Percentiles rank a stretch among this genome's conserved stretches.
phyloP scores from a whole-genome alignment of 805 yeast genomes.

The Cyberlindnera petersonii region DNA sequence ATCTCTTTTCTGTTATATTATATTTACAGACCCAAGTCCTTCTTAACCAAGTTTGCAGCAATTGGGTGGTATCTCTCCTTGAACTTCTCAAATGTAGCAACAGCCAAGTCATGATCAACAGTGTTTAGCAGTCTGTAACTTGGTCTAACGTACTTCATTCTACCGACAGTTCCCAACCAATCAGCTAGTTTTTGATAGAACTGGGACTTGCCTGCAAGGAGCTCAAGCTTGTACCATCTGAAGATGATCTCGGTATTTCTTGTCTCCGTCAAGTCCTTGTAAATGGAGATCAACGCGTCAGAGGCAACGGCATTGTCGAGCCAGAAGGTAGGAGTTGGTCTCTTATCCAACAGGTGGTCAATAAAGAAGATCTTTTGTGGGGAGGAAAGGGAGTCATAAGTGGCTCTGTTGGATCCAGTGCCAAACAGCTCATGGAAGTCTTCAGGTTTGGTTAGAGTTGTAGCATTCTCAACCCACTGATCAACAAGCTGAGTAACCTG shows the following conservation, averaged over 20 bases:
- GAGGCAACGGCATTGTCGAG: conserved; percentile 31
- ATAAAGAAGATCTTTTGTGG: conserved; percentile 78
- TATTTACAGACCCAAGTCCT: conserved; percentile 55
- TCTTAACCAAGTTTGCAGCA: conserved; percentile 75
- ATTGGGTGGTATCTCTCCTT: conserved; percentile 76
- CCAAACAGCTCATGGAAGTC: conserved; percentile 19
- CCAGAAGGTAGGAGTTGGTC: conserved; percentile 41
- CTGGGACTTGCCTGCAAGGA: conserved; percentile 45
- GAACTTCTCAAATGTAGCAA: conserved; percentile 56
- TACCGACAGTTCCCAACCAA: conserved; percentile 88
- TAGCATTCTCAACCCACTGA: conserved; percentile 46
- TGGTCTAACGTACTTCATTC: conserved; percentile 94
- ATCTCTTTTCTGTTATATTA: background rate
- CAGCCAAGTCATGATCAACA: conserved; percentile 65
- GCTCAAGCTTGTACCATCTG: conserved; percentile 70
- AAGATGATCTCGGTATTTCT: conserved; percentile 77
- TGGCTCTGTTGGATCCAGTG: conserved; percentile 21
- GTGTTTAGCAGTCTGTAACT: conserved; percentile 63
- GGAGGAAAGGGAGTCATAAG: conserved; percentile 53
- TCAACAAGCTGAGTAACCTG: conserved; percentile 62
- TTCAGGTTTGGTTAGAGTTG: conserved; percentile 9
- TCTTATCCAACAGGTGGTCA: conserved; percentile 54
- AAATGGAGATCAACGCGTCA: conserved; percentile 34
- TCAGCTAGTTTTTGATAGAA: conserved; percentile 56
- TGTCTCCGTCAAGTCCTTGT: conserved; percentile 41